Conservation (phyloP, 2,329 filamentous ascomycete species). For the Fusarium guadeloupense region DNA sequence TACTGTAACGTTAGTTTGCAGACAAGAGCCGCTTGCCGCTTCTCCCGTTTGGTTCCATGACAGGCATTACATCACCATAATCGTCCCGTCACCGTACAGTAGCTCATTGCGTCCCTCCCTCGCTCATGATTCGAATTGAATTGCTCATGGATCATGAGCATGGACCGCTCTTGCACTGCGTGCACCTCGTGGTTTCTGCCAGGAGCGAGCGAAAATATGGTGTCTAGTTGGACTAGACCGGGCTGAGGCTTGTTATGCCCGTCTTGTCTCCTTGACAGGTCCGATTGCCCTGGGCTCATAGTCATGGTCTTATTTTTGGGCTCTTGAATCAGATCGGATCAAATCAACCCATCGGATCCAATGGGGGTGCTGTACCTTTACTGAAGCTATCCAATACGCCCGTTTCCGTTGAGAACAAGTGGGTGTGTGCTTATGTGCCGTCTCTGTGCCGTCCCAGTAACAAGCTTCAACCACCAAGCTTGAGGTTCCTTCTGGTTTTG, state of each 20-base stretch:
- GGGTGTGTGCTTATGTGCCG: slow-evolving; percentile 5
- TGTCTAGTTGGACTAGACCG: slow-evolving; percentile 4
- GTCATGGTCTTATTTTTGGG: slow-evolving; percentile 36
- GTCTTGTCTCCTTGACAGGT: slow-evolving; percentile 32
- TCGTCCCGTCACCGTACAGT: slow-evolving; percentile 4
- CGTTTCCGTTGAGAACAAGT: slow-evolving; percentile 1
- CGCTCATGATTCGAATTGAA: neutral
- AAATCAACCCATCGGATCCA: slow-evolving; percentile 34
- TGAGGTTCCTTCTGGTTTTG: too few relatives aligned
- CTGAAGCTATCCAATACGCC: too few relatives aligned
- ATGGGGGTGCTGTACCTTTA: too few relatives aligned
- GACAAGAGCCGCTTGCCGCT: slow-evolving; percentile 36
- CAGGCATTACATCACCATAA: slow-evolving; percentile 44
- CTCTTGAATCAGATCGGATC: slow-evolving; percentile 31
- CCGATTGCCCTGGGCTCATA: slow-evolving; percentile 18
- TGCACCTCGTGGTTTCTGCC: slow-evolving; percentile 20
- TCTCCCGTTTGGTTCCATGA: slow-evolving; percentile 34
- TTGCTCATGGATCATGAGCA: neutral
- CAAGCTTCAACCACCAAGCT: slow-evolving; percentile 4
- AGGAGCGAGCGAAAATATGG: slow-evolving; percentile 32
- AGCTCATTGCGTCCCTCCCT: neutral
- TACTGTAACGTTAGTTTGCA: slow-evolving; percentile 4
- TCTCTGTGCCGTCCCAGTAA: too few relatives aligned
- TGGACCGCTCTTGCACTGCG: neutral
- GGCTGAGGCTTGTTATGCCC: slow-evolving; percentile 14